Base-by-base conservation (phyloP, 1,284 basidiomycete species). In the Cystobasidium pallidum region DNA sequence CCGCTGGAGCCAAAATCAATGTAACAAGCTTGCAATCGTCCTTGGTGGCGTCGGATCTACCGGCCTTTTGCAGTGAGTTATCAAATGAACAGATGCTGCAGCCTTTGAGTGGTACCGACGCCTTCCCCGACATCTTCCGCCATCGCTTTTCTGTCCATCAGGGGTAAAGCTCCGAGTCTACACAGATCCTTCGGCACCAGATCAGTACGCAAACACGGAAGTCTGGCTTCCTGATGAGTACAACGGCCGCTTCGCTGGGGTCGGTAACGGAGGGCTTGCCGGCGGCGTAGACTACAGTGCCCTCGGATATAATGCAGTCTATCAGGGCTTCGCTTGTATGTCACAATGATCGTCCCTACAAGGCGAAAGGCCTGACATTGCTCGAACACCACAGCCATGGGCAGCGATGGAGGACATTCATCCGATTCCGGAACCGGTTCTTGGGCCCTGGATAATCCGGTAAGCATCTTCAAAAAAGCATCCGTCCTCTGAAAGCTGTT, bases 151-250 rank as follows among this genome's bases (percentile, higher is more conserved):
- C n/a, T n/a, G n/a, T n/a, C n/a, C n/a, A n/a, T 21, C 55, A 58
- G 55, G 55, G 19, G 55, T 58, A 13, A 19, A 58, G 26, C 32
- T 58, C 36, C 55, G 11, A 4, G 36, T 58, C 2, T 34, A 34
- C 19, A 58, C 55, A 7, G 55, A 58, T 58, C 17, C 55, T n/a
- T 3, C 30, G 36, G 55, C 49, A n/a, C 39, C 39, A 41, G 57
- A 39, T 28, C 36, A 28, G 19, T 39, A 21, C 32, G 66, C 66
- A 30, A 70, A 68, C 26, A 30, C 68, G n/a, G 70, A 72, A 36
- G 34, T 72, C 34, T 72, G 70, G 70, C 65, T 70, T 13, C 67
- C 67, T 17, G 70, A 72, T 55, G 68, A 72, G 19, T 72, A 47
- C 39, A 66, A 72, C 43, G 70, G 62, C 2, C 41, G 70, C 21